These are phyloP conservation scores for Capsella rubella DNA, from an alignment of 441 rosid genomes.

Conservation along the genomic window DNA sequence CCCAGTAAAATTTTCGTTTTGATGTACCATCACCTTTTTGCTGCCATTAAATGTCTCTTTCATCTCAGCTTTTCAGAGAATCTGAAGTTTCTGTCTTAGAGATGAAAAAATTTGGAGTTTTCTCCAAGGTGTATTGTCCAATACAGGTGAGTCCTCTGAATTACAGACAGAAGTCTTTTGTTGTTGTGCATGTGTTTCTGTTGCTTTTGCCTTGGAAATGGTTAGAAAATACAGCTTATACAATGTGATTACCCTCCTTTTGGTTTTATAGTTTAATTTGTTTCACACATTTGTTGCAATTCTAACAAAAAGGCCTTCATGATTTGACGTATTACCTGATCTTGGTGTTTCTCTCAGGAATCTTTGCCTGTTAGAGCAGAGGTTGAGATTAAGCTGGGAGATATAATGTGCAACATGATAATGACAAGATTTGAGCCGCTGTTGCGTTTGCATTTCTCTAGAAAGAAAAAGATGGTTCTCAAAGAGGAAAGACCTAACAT, in stretches of 20 bases:
- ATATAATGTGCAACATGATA: conserved; percentile 71
- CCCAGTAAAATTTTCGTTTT: not conserved
- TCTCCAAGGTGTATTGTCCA: conserved; percentile 76
- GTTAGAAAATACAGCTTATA: not conserved
- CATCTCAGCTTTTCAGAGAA: conserved; percentile 91
- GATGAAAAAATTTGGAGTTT: conserved; percentile 73
- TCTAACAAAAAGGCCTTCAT: conserved; percentile 17
- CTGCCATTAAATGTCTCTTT: conserved; percentile 36
- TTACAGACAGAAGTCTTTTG: conserved; percentile 2
- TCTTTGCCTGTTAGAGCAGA: conserved; percentile 72
- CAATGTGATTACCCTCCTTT: not conserved
- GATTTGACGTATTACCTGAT: conserved; percentile 22
- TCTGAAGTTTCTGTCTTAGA: conserved; percentile 83
- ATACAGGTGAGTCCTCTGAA: conserved; percentile 65
- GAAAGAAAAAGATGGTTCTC: conserved; percentile 78
- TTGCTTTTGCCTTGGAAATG: not conserved
- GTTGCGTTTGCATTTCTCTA: conserved; percentile 71
- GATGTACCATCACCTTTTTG: conserved; percentile 36
- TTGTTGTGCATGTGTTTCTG: not conserved
- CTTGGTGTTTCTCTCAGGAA: conserved; percentile 64
- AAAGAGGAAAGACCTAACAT: conserved; percentile 58
- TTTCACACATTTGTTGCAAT: conserved; percentile 7
- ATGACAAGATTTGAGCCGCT: conserved; percentile 77
- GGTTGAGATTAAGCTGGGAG: conserved; percentile 82
- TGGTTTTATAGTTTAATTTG: not conserved